phyloP scores from a whole-genome alignment of 768 basidiomycete species.

The Termitomyces sp. region DNA sequence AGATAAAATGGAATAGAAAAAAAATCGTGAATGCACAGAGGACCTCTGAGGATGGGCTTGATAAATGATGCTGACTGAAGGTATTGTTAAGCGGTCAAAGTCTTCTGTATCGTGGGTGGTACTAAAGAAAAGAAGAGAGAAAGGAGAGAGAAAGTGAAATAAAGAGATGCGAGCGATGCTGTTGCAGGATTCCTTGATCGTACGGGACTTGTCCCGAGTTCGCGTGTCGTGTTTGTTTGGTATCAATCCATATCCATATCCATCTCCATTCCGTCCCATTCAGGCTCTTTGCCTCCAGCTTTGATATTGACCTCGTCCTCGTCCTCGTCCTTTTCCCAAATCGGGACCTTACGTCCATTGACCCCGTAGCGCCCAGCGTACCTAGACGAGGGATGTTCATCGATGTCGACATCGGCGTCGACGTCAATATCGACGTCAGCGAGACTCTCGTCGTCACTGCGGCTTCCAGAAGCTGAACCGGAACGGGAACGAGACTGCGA shows the following conservation, averaged over 20 bases:
- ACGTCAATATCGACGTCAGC: constrained; percentile 29
- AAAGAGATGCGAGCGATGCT: constrained; percentile 10
- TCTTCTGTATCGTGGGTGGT: constrained; percentile 1
- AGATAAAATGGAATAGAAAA: constrained; percentile 1
- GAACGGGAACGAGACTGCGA: constrained; percentile 26
- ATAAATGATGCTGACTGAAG: constrained; percentile 2
- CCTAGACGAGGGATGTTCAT: constrained; percentile 13
- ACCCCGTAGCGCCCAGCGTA: constrained; percentile 15
- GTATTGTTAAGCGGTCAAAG: constrained; percentile 3
- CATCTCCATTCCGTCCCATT: constrained; percentile 66
- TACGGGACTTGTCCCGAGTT: neutral
- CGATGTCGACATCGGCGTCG: constrained; percentile 23
- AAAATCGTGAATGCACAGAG: constrained; percentile 4
- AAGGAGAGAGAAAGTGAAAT: neutral
- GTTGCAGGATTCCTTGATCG: constrained; percentile 6
- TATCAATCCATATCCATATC: constrained; percentile 66
- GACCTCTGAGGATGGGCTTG: neutral
- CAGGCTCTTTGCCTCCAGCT: constrained; percentile 21
- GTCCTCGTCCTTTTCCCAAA: constrained; percentile 40
- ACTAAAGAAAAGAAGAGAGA: neutral
- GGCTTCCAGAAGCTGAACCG: constrained; percentile 27
- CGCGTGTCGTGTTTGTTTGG: neutral
- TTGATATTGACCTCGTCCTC: constrained; percentile 29
- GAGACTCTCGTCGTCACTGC: constrained; percentile 24
- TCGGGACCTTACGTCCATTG: constrained; percentile 18